Evolutionary conservation across 2,329 filamentous ascomycete genomes (phyloP).

Genomic region (Fusarium graminum): DNA sequence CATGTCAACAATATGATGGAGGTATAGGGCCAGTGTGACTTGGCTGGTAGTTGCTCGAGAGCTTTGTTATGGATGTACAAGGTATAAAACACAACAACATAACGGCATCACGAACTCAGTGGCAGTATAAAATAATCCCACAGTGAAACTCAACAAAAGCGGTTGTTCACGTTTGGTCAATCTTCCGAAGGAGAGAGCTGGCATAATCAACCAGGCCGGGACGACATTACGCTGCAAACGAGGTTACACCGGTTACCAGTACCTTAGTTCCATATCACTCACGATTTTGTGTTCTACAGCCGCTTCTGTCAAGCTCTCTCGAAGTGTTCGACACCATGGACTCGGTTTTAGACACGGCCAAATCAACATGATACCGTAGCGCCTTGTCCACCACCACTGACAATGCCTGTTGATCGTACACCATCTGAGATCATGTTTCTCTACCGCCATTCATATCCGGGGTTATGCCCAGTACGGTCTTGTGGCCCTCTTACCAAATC

Average conservation of each 20-base stretch:
- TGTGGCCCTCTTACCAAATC: conserved; percentile 20
- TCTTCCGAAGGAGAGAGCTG: not conserved
- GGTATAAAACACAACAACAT: conserved; percentile 10
- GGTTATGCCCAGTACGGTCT: not conserved
- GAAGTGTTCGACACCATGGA: conserved; percentile 17
- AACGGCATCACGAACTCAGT: conserved; percentile 6
- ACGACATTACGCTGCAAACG: conserved; percentile 20
- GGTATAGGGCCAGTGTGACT: conserved; percentile 19
- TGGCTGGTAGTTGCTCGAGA: conserved; percentile 15
- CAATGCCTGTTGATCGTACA: conserved; percentile 18
- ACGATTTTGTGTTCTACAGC: conserved; percentile 1
- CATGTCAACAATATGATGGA: conserved; percentile 12
- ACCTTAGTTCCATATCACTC: conserved; percentile 10
- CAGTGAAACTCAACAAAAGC: not conserved
- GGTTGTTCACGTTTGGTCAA: not conserved
- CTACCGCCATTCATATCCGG: not conserved
- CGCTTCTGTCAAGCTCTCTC: not conserved
- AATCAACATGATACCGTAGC: not conserved
- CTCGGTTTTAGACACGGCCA: conserved; percentile 18
- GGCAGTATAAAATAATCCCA: not conserved
- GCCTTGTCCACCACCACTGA: conserved; percentile 4
- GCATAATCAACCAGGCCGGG: not conserved
- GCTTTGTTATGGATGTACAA: not conserved
- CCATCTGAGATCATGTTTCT: conserved; percentile 10
- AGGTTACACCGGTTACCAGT: conserved; percentile 23